Conservation (phyloP, 1,284 basidiomycete species). For the Moniliella sp. region DNA sequence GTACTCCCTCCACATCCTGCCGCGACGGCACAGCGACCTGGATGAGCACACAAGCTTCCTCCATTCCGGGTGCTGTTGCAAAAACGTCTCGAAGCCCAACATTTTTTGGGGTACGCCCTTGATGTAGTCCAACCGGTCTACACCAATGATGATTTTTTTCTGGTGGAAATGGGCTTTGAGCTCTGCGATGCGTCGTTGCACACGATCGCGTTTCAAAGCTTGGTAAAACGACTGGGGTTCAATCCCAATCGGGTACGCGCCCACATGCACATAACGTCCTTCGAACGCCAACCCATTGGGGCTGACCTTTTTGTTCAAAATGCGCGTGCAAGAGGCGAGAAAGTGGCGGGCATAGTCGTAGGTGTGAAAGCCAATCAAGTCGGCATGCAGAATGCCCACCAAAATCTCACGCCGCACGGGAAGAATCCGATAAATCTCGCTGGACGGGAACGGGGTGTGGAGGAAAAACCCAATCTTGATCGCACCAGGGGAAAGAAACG, state of each 20-base stretch:
- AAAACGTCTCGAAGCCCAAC: slow-evolving; percentile 73
- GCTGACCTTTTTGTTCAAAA: slow-evolving; percentile 84
- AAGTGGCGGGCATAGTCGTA: slow-evolving; percentile 99
- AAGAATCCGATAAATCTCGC: slow-evolving; percentile 88
- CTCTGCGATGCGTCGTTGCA: slow-evolving; percentile 55
- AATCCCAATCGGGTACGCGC: slow-evolving; percentile 95
- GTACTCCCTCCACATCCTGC: slow-evolving; percentile 95
- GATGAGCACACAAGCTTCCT: slow-evolving; percentile 73
- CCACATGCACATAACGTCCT: slow-evolving; percentile 80
- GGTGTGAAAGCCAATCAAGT: slow-evolving; percentile 73
- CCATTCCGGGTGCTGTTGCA: slow-evolving; percentile 94
- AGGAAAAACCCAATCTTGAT: slow-evolving; percentile 75
- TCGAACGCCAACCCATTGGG: slow-evolving; percentile 89
- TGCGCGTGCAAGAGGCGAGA: slow-evolving; percentile 87
- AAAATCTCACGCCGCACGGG: slow-evolving; percentile 94
- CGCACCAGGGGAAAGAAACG: too few relatives aligned
- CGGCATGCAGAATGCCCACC: slow-evolving; percentile 79
- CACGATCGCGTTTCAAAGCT: slow-evolving; percentile 56
- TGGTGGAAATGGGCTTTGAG: slow-evolving; percentile 75
- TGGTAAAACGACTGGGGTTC: slow-evolving; percentile 75
- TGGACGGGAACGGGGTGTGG: slow-evolving; percentile 91
- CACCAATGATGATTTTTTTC: slow-evolving; percentile 91
- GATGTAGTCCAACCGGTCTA: slow-evolving; percentile 94
- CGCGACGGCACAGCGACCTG: slow-evolving; percentile 91
- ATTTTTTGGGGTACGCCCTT: slow-evolving; percentile 97